Conservation (phyloP, 345 rosid species). For the Rhizophora mangle region DNA sequence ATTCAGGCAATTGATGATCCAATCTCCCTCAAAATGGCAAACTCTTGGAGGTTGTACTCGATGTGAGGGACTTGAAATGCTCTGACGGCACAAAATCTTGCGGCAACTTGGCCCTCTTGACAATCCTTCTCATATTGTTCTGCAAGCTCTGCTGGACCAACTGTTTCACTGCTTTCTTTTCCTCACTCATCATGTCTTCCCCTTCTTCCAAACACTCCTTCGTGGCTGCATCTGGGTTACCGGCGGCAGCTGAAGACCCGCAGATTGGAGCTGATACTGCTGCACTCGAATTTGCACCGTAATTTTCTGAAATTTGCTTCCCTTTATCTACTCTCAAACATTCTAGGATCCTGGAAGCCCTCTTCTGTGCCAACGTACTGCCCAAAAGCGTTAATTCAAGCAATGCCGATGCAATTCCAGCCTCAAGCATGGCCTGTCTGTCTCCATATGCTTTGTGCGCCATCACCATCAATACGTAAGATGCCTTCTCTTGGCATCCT, state of each 20-base stretch:
- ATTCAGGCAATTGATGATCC: background rate
- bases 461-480: conserved; percentile 86
- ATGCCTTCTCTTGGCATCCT: conserved; percentile 84
- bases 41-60: conserved; percentile 87
- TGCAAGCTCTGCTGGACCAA: conserved; percentile 91
- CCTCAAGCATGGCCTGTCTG: conserved; percentile 89
- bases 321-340: conserved; percentile 80
- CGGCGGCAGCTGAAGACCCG: conserved; percentile 55
- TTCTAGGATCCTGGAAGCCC: conserved; percentile 91
- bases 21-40: conserved; percentile 60
- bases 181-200: conserved; percentile 80
- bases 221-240: conserved; percentile 27
- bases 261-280: conserved; percentile 86
- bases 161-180: conserved; percentile 82
- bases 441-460: conserved; percentile 85
- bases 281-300: conserved; percentile 46
- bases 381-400: conserved; percentile 90
- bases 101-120: conserved; percentile 82
- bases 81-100: conserved; percentile 84
- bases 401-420: conserved; percentile 72
- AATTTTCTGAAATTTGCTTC: conserved; percentile 68
- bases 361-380: conserved; percentile 84
- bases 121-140: conserved; percentile 86
- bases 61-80: conserved; percentile 74
- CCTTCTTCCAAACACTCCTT: conserved; percentile 50